Evolutionary conservation across 2,329 filamentous ascomycete species (phyloP), one percentile per base, ranked within the genome.

Genomic region (Colletotrichum cuscutae): DNA sequence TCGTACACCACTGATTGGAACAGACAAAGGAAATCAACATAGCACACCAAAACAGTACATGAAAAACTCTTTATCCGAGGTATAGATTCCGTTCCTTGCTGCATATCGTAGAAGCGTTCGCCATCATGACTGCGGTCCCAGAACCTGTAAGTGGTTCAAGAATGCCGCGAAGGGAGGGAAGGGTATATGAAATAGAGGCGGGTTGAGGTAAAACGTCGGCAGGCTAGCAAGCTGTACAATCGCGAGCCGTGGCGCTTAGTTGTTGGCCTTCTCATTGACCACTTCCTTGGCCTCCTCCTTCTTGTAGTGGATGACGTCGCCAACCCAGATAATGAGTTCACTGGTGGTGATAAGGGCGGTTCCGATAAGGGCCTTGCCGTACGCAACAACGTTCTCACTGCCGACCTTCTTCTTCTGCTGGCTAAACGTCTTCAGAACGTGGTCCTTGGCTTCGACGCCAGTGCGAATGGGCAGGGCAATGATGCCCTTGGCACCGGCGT

Each of bases 361-460:
- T 64, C 89, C 89, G 75, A 95, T 85, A 15, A 90, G 84, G 12
- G 94, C 94, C 86, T 93, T 95, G 78, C 91, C 89, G 73, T 89
- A 88, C 4, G 90, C 89, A n/a, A 94, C 84, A 46, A 92, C 80
- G 58, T 91, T 90, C 37, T 92, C 88, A 75, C 90, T 89, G 58
- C 90, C 89, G 53, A 86, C 87, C 84, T 91, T 92, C 85, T 91
- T 91, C 76, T 86, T 85, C 82, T 93, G 89, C 71, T 85, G 81
- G 71, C 83, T 84, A 81, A 90, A 93, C 71, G 90, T 84, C 66
- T 84, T 82, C 67, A 89, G 79, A 73, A 92, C 85, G 76, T 92
- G 90, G 68, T 92, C 89, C 81, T 88, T 90, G 76, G 89, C 88
- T 82, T 91, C 89, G 22, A 85, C 77, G 26, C 88, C 89, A 77